phyloP scores from a whole-genome alignment of 805 yeast genomes.

The Pichia phayaonensis region DNA sequence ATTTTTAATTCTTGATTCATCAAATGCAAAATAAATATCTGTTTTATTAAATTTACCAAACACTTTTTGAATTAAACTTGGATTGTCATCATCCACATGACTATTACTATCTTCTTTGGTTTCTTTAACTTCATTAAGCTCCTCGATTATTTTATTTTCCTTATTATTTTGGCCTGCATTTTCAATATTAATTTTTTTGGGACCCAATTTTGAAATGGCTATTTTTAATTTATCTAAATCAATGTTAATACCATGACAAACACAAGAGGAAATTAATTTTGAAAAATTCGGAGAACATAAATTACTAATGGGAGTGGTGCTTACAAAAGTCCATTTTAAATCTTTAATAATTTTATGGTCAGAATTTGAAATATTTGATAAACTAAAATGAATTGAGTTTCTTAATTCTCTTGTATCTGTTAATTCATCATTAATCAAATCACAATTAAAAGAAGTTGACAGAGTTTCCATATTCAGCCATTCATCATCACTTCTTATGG shows the following conservation, averaged over 20 bases:
- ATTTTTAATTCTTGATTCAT: conserved; percentile 2
- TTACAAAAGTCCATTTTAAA: conserved; percentile 10
- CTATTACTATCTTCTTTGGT: not conserved
- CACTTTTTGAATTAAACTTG: not conserved
- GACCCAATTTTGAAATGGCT: not conserved
- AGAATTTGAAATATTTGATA: conserved; percentile 6
- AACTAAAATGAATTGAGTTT: conserved; percentile 7
- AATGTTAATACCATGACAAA: conserved; percentile 6
- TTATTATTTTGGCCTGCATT: not conserved
- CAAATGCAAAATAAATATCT: conserved; percentile 12
- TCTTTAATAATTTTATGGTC: conserved; percentile 1
- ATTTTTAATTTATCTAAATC: conserved; percentile 3
- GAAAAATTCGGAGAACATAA: not conserved
- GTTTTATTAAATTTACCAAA: conserved; percentile 4
- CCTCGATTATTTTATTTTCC: not conserved
- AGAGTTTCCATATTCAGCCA: conserved; percentile 9
- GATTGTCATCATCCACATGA: not conserved
- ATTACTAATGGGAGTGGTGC: not conserved
- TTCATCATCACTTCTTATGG: conserved; percentile 1
- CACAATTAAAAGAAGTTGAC: conserved; percentile 9
- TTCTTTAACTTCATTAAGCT: not conserved
- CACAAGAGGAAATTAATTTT: conserved; percentile 2
- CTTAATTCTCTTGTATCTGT: conserved; percentile 1
- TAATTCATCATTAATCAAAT: not conserved
- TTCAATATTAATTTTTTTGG: not conserved